These are phyloP conservation scores for Verticillium albo-atrum DNA, from an alignment of 2,329 filamentous ascomycete species.

Conservation along the genomic window DNA sequence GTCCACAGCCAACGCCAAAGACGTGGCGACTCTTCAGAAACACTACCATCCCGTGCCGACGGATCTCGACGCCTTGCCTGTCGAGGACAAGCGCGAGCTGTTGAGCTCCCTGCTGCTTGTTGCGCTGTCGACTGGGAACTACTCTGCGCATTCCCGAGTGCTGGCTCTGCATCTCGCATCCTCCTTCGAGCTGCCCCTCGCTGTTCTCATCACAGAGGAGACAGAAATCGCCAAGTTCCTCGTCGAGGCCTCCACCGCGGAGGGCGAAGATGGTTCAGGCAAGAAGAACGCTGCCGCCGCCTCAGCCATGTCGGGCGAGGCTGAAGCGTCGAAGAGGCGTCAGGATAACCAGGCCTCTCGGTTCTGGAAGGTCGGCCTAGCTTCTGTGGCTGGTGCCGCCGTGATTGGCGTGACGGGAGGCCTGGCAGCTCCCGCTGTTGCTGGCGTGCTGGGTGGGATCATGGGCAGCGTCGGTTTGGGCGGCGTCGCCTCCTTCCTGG, in stretches of 20 bases:
- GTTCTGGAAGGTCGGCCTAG: conserved; percentile 88
- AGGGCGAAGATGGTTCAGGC: conserved; percentile 14
- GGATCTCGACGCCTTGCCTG: conserved; percentile 51
- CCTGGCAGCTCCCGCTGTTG: conserved; percentile 82
- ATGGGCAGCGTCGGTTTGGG: conserved; percentile 84
- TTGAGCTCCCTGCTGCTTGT: conserved; percentile 68
- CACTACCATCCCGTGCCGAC: conserved; percentile 51
- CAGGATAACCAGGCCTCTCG: conserved; percentile 66
- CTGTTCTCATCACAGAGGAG: conserved; percentile 64
- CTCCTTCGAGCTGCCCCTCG: conserved; percentile 58
- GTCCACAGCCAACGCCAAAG: conserved; percentile 22
- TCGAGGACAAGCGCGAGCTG: conserved; percentile 56
- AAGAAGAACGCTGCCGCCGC: conserved; percentile 22
- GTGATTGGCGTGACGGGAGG: conserved; percentile 90
- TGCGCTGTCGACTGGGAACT: conserved; percentile 67
- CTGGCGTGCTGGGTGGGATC: conserved; percentile 77
- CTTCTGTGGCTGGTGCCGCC: conserved; percentile 81
- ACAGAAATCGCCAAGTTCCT: conserved; percentile 71
- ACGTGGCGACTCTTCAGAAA: conserved; percentile 39
- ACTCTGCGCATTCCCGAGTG: conserved; percentile 68
- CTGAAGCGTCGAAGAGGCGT: conserved; percentile 68
- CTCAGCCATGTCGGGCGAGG: conserved; percentile 62
- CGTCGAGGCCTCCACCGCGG: conserved; percentile 56
- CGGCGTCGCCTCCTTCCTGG: conserved; percentile 80
- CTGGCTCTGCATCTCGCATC: conserved; percentile 65